phyloP scores from a whole-genome alignment of 345 rosid genomes.

The Aquilaria sinensis region DNA sequence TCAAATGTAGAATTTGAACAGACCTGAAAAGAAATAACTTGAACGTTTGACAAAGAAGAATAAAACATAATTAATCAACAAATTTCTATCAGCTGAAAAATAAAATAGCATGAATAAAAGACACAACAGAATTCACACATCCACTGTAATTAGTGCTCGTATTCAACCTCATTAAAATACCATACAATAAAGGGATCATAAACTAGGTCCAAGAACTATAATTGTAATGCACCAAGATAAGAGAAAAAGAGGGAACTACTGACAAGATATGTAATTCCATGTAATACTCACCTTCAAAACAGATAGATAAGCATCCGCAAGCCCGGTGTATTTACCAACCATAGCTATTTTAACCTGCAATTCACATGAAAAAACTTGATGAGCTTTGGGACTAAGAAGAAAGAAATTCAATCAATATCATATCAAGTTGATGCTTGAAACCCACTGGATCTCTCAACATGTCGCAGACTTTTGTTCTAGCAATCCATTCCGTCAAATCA shows the following conservation, averaged over 20 bases:
- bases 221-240: neutral
- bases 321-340: conserved; percentile 82
- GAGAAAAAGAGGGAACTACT: neutral
- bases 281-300: conserved; percentile 50
- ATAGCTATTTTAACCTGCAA: conserved; percentile 70
- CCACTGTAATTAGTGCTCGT: no score
- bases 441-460: conserved; percentile 62
- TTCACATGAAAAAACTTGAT: conserved; percentile 7
- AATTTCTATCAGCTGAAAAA: no score
- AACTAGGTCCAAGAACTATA: neutral
- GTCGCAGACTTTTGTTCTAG: conserved; percentile 73
- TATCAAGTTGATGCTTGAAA: conserved; percentile 4
- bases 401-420: neutral
- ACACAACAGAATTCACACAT: no score
- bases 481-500: conserved; percentile 69
- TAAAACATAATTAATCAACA: no score
- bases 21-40: neutral
- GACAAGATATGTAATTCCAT: neutral
- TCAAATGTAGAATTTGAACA: neutral
- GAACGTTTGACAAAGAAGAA: no score
- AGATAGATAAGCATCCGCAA: conserved; percentile 71
- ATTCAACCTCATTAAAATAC: neutral
- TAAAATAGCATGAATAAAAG: no score
- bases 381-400: conserved; percentile 3
- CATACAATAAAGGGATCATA: neutral